Evolutionary conservation across 2,329 filamentous ascomycete species (phyloP).

Genomic region (Fusarium sp.): DNA sequence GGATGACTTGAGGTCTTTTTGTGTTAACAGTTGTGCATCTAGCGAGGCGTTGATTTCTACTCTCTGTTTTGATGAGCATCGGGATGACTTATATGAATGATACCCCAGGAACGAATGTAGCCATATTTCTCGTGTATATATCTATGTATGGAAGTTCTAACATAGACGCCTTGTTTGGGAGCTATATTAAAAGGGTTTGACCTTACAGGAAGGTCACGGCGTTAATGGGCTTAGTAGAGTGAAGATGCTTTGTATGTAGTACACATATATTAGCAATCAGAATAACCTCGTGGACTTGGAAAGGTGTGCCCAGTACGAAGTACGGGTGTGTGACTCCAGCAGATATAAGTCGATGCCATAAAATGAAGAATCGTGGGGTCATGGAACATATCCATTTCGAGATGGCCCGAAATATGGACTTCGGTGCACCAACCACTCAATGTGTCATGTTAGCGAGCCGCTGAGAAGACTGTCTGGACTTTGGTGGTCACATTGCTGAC

Average conservation of each 20-base stretch:
- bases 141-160: not conserved
- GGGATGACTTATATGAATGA: slow-evolving; percentile 33
- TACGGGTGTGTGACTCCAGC: not conserved
- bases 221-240: slow-evolving; percentile 1
- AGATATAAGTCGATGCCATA: not conserved
- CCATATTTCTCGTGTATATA: slow-evolving; percentile 12
- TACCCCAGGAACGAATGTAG: slow-evolving; percentile 29
- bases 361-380: not conserved
- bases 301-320: too few relatives aligned
- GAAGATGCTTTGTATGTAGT: not conserved
- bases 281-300: too few relatives aligned
- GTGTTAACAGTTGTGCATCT: slow-evolving; percentile 46
- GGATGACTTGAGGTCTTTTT: slow-evolving; percentile 26
- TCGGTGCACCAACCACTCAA: not conserved
- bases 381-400: not conserved
- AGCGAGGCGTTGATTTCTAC: slow-evolving; percentile 45
- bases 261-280: not conserved
- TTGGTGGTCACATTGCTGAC: slow-evolving; percentile 1
- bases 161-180: not conserved
- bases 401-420: not conserved
- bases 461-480: not conserved
- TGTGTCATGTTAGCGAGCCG: not conserved
- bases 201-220: not conserved
- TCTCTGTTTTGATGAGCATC: slow-evolving; percentile 21
- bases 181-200: not conserved